Evolutionary conservation across 768 basidiomycete genomes (phyloP), one percentile per base, ranked within the genome.

Genomic region (Leucosporidium scottii): DNA sequence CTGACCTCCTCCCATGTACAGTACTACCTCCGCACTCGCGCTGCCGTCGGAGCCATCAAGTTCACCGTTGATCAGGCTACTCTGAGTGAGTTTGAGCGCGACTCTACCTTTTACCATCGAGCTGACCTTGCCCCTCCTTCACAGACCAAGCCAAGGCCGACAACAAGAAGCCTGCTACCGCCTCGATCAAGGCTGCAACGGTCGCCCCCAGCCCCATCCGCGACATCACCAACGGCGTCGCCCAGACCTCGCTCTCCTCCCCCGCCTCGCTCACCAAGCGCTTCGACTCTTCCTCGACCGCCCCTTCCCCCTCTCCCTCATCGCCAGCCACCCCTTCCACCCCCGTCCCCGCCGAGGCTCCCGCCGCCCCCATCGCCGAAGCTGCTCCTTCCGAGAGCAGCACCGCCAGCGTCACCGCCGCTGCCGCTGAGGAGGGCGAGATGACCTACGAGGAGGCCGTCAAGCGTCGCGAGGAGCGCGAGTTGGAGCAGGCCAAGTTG

Each of bases 1-100:
- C 54, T 53, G 10, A 9, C 31, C 17, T 28, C 27, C 10, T 59
- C 15, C 47, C 58, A 7, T 44, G 15, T 27, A 23, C 62, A 64
- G 69, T 82, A 82, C 81, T 98, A 99, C 79, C 84, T 99, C 59
- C 86, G 96, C 63, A 97, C 96, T 25, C 85, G 91, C 61, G 91
- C 96, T 7, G 93, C 93, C 13, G 90, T 91, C 18, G 88, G 91
- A 76, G 96, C 96, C 60, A 93, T 94, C 78, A 92, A 99, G 81
- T 97, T 99, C 82, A 99, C 96, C 15, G 85, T 98, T 67, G 80
- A 81, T 67, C 76, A 80, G 66, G 78, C 76, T 9, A 68, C 68
- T 8, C 50, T 71, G 39, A 60, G 68, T 70, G 21, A 34, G 65
- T 66, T 3, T 51, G 39, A 44, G 10, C 34, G 34, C 5, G 34